Conservation (phyloP, 768 basidiomycete species). For the Lactarius tabidus region DNA sequence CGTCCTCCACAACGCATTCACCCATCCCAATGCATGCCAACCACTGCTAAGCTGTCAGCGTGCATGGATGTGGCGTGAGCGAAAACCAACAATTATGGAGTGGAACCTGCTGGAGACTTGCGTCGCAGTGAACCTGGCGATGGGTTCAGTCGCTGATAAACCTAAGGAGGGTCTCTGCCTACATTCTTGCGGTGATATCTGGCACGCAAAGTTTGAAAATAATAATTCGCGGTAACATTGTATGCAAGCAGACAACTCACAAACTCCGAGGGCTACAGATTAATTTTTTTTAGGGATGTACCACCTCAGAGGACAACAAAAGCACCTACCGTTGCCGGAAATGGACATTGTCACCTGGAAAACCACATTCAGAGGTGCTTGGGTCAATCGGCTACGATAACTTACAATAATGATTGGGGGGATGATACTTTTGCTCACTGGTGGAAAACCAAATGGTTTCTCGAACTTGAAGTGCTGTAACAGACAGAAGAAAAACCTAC, state of each 20-base stretch:
- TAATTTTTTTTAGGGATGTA: background rate
- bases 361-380: background rate
- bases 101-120: conserved; percentile 31
- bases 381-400: no score
- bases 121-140: conserved; percentile 31
- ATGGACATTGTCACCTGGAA: conserved; percentile 33
- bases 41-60: conserved; percentile 36
- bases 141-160: conserved; percentile 4
- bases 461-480: background rate
- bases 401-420: background rate
- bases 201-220: background rate
- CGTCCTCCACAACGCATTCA: conserved; percentile 46
- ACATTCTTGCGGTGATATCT: conserved; percentile 51
- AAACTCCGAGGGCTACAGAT: conserved; percentile 25
- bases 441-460: background rate
- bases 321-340: conserved; percentile 42
- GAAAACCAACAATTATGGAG: conserved; percentile 33
- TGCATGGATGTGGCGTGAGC: background rate
- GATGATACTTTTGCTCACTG: conserved; percentile 6
- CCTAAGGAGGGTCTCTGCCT: conserved; percentile 12
- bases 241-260: conserved; percentile 21
- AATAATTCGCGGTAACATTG: background rate
- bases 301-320: background rate
- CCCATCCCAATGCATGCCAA: conserved; percentile 46
- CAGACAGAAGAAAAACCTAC: background rate